Base-by-base conservation (phyloP, 169 alveolate species). In the Cystoisospora suis region DNA sequence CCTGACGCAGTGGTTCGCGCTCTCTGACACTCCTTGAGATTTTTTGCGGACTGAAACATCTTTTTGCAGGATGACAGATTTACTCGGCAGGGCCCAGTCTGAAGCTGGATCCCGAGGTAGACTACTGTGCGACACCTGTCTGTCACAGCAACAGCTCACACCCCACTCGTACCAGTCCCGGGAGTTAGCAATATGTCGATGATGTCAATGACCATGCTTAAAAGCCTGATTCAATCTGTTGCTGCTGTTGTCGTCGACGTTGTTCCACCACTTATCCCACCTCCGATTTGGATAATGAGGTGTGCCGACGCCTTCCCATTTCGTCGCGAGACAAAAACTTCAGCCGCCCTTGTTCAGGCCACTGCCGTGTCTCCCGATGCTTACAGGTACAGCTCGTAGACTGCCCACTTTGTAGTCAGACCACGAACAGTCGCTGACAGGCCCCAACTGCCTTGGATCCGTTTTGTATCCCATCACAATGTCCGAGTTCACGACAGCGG, bases 321-420 rank as follows among this genome's bases (percentile, higher is more conserved):
- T 4, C 42, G 7, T 23, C 81, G 81, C 23, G n/a, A n/a, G 4
- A 20, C 40, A 27, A n/a, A 34, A 32, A 29, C 44, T 6, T 0
- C 83, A 29, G 46, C 29, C 0, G 12, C 34, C 65, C 34, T 53
- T 7, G 20, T 23, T 1, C 87, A 95, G 98, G 88, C 97, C 96
- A 29, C 90, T 96, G 65, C 98, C 98, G 70, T 96, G 98, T 75
- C 90, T 96, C 0, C 98, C 98, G 27, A 96, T 96, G 98, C 94
- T 96, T 1, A 96, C 98, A 15, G 98, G 98, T 93, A 38, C n/a
- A 36, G 56, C 38, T n/a, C 23, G 49, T 34, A 3, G 27, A 27
- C 27, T 27, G 23, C 69, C 27, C 58, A 27, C n/a, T 27, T 75
- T n/a, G n/a, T n/a, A n/a, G n/a, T n/a, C n/a, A n/a, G n/a, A n/a